Evolutionary conservation across 73 alveolate genomes (phyloP).

Genomic region (Symbiodinium natans): DNA sequence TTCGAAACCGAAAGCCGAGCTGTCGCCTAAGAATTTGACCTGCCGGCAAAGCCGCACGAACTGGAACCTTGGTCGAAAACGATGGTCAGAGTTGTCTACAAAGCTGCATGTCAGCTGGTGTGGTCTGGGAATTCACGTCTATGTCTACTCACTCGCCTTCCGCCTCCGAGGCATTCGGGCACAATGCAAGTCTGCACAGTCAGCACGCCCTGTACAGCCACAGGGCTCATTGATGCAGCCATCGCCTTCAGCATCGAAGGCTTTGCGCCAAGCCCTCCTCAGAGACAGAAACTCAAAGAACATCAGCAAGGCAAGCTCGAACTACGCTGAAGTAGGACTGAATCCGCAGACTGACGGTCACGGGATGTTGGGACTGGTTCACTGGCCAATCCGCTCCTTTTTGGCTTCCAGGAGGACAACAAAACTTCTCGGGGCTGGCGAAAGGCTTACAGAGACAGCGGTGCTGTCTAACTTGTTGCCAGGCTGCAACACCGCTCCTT

Average conservation of each 20-base stretch:
- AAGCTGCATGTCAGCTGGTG: no score
- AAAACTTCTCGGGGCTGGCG: background rate
- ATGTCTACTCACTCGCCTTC: no score
- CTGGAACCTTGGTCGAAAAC: constrained; percentile 32
- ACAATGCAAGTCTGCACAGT: no score
- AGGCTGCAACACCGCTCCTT: background rate
- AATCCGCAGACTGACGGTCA: no score
- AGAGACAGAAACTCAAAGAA: background rate
- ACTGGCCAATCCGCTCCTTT: background rate
- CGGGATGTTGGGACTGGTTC: background rate
- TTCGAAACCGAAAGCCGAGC: background rate
- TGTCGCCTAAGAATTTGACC: background rate
- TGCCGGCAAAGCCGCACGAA: constrained; percentile 58
- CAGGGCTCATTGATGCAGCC: background rate
- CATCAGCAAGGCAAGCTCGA: background rate
- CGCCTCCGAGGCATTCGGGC: no score
- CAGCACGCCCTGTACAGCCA: no score
- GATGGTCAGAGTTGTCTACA: no score
- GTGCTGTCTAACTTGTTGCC: background rate
- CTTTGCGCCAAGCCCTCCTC: background rate
- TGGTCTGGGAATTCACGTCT: no score
- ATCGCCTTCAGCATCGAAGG: background rate
- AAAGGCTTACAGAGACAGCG: background rate
- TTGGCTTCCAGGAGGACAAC: background rate
- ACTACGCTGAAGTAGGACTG: background rate